These are phyloP conservation scores for Saitozyma sp. DNA, from an alignment of 768 basidiomycete genomes.

Conservation along the genomic window DNA sequence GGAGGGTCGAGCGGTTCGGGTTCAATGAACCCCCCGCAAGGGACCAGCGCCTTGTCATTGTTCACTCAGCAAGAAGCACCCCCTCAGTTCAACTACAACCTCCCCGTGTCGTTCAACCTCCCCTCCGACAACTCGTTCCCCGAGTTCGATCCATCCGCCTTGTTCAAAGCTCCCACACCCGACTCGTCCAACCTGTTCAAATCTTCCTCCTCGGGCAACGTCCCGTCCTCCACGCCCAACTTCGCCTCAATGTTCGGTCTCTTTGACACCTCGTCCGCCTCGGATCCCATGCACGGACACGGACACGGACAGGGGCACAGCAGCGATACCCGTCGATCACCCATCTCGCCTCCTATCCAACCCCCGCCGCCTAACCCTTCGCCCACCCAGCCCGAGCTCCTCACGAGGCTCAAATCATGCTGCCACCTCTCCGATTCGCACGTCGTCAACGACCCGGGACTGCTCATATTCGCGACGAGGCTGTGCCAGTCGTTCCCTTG, in stretches of 20 bases:
- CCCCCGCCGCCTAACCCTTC: constrained; percentile 3
- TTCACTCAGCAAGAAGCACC: constrained; percentile 2
- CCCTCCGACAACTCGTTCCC: constrained; percentile 16
- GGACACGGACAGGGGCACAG: neutral
- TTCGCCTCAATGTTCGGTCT: constrained; percentile 27
- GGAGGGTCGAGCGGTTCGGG: no score
- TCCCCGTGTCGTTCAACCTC: constrained; percentile 34
- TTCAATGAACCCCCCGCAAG: no score
- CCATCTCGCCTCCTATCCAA: constrained; percentile 12
- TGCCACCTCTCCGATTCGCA: constrained; percentile 49
- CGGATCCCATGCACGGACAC: neutral
- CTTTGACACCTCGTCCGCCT: constrained; percentile 18
- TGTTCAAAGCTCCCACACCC: constrained; percentile 21
- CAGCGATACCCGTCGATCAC: constrained; percentile 6
- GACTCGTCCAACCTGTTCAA: constrained; percentile 9
- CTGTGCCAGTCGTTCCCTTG: constrained; percentile 49
- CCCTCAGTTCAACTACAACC: constrained; percentile 33
- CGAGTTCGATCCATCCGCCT: constrained; percentile 22
- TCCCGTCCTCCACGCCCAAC: constrained; percentile 12
- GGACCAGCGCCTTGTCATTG: constrained; percentile 1
- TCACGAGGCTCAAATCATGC: constrained; percentile 47
- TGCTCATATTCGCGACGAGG: constrained; percentile 49
- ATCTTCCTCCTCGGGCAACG: neutral
- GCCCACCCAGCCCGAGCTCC: constrained; percentile 41
- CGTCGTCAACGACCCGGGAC: constrained; percentile 49